Evolutionary conservation across 2,329 filamentous ascomycete genomes (phyloP), one percentile per base, ranked within the genome.

Genomic region (Stagonosporopsis rhizophila): DNA sequence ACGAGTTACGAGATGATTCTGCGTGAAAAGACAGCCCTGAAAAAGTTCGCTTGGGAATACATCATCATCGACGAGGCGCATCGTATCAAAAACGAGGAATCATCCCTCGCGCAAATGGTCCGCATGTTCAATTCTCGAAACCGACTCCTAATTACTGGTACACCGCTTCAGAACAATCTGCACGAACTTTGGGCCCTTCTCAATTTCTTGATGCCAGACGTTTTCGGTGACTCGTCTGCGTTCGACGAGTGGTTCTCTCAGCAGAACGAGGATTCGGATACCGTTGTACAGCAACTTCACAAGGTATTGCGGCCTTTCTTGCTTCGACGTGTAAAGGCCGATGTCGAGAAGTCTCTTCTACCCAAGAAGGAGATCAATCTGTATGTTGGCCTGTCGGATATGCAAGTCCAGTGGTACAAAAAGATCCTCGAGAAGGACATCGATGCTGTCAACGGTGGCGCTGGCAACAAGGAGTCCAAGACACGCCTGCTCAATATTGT

Each of bases 1-100:
- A 99, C 95, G 14, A 97, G 93, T 75, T 99, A 99, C 79, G 95
- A 99, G 77, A 98, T 99, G 94, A 92, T 99, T 57, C 83, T 99
- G 12, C 87, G 95, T 55, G 95, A 99, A 74, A 98, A 99, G 80
- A 83, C 90, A 1, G 92, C 96, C 66, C 78, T 99, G 65, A 96
- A 95, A 80, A 98, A 98, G 77, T 96, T 99, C 75, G 93, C 95
- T 0, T 99, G 95, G 95, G 94, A 99, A 76, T 99, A 99, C 78
- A 99, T 99, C 77, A 96, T 99, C 66, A 96, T 99, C 62, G 95
- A 99, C 70, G 95, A 99, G 72, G 89, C 95, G 2, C 95, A 99
- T 77, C 92, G 95, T 58, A 99, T 99, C 85, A 99, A 99, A 82
- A 99, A 99, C 77, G 95, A 99, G 74, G 92, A 98, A 76, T 99